phyloP scores from a whole-genome alignment of 1,284 basidiomycete genomes.

The Trametes pubescens region DNA sequence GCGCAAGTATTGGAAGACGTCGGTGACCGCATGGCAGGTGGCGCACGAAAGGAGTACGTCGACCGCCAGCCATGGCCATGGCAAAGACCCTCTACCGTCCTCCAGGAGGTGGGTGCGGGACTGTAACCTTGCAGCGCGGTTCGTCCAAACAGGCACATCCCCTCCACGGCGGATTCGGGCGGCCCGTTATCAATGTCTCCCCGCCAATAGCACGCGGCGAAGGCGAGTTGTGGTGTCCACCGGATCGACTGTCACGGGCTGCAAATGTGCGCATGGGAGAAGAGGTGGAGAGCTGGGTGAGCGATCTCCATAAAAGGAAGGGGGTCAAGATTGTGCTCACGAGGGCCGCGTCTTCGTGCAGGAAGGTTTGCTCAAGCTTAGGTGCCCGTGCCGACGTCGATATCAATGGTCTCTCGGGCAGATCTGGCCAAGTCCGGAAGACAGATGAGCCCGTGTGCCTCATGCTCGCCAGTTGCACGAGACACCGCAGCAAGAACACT shows the following conservation, averaged over 20 bases:
- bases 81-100: neutral
- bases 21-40: conserved; percentile 3
- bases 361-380: conserved; percentile 23
- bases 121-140: conserved; percentile 3
- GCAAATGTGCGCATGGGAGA: conserved; percentile 27
- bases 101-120: conserved; percentile 2
- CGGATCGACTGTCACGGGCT: conserved; percentile 19
- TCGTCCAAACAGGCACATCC: conserved; percentile 13
- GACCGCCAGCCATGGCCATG: conserved; percentile 4
- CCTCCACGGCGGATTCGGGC: conserved; percentile 17
- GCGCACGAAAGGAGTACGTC: conserved; percentile 5
- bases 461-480: neutral
- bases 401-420: conserved; percentile 10
- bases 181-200: conserved; percentile 31
- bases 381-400: conserved; percentile 29
- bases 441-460: neutral
- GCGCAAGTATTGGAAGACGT: neutral
- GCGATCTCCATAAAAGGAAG: conserved; percentile 19
- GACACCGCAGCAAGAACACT: neutral
- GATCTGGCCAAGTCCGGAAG: conserved; percentile 10
- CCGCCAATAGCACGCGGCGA: conserved; percentile 20
- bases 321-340: conserved; percentile 26
- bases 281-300: conserved; percentile 27
- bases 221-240: conserved; percentile 5
- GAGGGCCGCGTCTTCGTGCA: conserved; percentile 18